Evolutionary conservation across 2,329 filamentous ascomycete species (phyloP).

Genomic region (Albophoma yamanashiensis): DNA sequence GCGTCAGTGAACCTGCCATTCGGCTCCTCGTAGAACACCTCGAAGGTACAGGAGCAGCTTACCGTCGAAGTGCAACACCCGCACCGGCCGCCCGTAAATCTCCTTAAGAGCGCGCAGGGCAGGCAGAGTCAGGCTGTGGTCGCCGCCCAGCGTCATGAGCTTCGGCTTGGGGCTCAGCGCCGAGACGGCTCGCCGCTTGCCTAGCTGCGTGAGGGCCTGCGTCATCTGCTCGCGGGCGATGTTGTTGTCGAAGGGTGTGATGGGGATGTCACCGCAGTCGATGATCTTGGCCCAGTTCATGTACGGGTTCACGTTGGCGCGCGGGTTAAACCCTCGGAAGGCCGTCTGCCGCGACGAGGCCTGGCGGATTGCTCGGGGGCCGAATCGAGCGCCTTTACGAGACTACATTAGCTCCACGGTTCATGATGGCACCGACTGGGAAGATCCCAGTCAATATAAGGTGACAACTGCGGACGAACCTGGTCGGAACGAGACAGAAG

Average conservation of each 20-base stretch:
- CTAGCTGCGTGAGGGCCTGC: slow-evolving; percentile 64
- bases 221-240: slow-evolving; percentile 78
- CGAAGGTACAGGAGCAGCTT: background rate
- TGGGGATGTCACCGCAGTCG: slow-evolving; percentile 85
- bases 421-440: background rate
- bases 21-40: no score
- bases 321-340: slow-evolving; percentile 69
- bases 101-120: slow-evolving; percentile 56
- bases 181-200: slow-evolving; percentile 25
- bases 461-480: slow-evolving; percentile 24
- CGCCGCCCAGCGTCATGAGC: slow-evolving; percentile 61
- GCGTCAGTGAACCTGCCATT: background rate
- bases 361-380: slow-evolving; percentile 76
- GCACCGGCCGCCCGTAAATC: slow-evolving; percentile 50
- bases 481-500: slow-evolving; percentile 59
- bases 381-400: slow-evolving; percentile 60
- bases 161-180: slow-evolving; percentile 31
- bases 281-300: slow-evolving; percentile 68
- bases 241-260: slow-evolving; percentile 78
- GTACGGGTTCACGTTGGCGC: slow-evolving; percentile 78
- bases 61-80: slow-evolving; percentile 64
- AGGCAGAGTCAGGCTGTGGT: slow-evolving; percentile 61
- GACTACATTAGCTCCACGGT: background rate
- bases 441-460: background rate
- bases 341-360: slow-evolving; percentile 73